Percentiles rank a stretch among this genome's conserved stretches.
Evolutionary conservation across 2,329 filamentous ascomycete species (phyloP).

Genomic region (Cladosporium sp.): DNA sequence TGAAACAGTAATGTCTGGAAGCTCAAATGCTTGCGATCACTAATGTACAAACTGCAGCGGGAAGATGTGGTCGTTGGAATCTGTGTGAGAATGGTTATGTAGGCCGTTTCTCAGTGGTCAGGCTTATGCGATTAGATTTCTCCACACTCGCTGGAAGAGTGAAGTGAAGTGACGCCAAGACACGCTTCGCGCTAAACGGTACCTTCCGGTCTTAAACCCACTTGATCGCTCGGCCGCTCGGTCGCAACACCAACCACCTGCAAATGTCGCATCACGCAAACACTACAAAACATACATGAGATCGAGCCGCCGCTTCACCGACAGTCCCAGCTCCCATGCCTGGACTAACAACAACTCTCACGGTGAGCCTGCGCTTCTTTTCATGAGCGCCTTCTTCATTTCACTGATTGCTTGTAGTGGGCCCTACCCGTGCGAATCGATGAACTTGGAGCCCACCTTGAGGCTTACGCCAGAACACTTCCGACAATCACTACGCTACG

Average conservation of each 20-base stretch:
- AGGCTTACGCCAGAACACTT: neutral
- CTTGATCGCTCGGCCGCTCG: too few relatives aligned
- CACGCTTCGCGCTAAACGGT: neutral
- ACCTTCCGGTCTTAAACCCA: too few relatives aligned
- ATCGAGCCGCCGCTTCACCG: too few relatives aligned
- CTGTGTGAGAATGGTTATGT: neutral
- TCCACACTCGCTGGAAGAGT: neutral
- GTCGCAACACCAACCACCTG: neutral
- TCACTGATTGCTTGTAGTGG: neutral
- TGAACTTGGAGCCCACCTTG: neutral
- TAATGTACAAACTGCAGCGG: neutral
- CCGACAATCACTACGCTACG: slow-evolving; percentile 4
- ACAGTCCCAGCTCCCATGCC: too few relatives aligned
- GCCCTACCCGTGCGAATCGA: neutral
- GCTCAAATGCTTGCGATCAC: neutral
- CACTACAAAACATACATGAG: too few relatives aligned
- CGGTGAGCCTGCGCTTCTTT: too few relatives aligned
- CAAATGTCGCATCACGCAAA: too few relatives aligned
- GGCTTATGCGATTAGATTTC: too few relatives aligned
- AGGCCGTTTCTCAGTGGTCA: neutral
- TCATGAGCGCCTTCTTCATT: too few relatives aligned
- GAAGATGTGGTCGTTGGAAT: neutral
- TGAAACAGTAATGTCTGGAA: too few relatives aligned
- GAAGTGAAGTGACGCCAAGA: neutral
- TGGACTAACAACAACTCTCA: too few relatives aligned